Evolutionary conservation across 768 basidiomycete species (phyloP), one percentile per base, ranked within the genome.

Genomic region (Nidularia pulvinata): DNA sequence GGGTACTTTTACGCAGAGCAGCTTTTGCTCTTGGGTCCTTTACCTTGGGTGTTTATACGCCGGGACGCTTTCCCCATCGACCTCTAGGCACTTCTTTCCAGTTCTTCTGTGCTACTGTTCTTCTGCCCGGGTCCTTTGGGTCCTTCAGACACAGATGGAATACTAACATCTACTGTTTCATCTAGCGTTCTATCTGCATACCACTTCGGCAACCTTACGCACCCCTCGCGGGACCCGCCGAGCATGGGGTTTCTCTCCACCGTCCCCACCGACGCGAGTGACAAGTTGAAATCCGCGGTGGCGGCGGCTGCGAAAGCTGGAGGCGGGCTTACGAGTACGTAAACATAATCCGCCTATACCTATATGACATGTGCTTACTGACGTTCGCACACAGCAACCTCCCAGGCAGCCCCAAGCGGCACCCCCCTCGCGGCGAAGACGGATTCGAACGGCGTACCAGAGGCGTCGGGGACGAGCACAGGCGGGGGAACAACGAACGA

Each of bases 181-280:
- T n/a, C n/a, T 57, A 89, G 90, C 11, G 86, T 84, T 6, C 61
- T 91, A 14, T 77, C 83, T 7, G 70, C 88, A 19, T 91, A 83
- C 63, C 80, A 91, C 65, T 91, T 82, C 62, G 90, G 90, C 6
- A 88, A 91, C 59, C 63, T 90, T 39, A 80, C 79, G 0, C 77
- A 84, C 54, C 89, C 89, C 1, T 87, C 86, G 1, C 69, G 69
- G 54, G 87, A 91, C 61, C 80, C 81, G 2, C 85, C 90, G 1
- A 81, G 82, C 9, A 79, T 91, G 43, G 90, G 89, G 7, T 74
- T 91, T 34, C 69, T 86, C 45, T 90, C 89, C 13, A 91, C 88
- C 0, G 84, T 91, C 1, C 84, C 88, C 1, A 9, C 58, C 3
- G 76, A 88, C 57, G 85, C 84, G 1, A 72, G 62, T 2, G 71